Evolutionary conservation across 2,329 filamentous ascomycete species (phyloP).

Genomic region (Colletotrichum musicola): DNA sequence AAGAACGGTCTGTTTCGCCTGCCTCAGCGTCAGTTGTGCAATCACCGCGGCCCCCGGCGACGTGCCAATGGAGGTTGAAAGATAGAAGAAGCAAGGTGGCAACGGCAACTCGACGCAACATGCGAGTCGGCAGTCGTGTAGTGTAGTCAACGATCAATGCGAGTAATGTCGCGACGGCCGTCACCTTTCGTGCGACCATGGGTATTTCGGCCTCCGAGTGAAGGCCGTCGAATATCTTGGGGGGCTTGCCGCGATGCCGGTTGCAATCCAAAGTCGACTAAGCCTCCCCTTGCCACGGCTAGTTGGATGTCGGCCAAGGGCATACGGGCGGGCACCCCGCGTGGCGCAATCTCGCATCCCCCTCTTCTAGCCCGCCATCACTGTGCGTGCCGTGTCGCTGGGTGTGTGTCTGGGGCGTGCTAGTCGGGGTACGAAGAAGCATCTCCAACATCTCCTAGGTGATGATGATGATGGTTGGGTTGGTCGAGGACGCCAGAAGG

Average conservation of each 20-base stretch:
- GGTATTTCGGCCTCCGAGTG: constrained; percentile 12
- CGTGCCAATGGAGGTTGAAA: not conserved
- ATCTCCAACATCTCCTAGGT: constrained; percentile 5
- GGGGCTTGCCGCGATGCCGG: constrained; percentile 21
- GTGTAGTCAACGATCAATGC: not conserved
- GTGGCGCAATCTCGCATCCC: constrained; percentile 31
- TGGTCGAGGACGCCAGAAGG: constrained; percentile 8
- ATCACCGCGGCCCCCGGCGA: not conserved
- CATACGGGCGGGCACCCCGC: constrained; percentile 25
- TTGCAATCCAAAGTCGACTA: constrained; percentile 30
- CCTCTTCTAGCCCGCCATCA: constrained; percentile 5
- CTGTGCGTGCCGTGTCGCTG: constrained; percentile 1
- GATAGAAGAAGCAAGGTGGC: not conserved
- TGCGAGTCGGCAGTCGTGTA: not conserved
- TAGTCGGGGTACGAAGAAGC: not conserved
- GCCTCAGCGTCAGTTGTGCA: not conserved
- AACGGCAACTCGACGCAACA: not conserved
- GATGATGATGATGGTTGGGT: not conserved
- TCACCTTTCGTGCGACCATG: not conserved
- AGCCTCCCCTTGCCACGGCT: constrained; percentile 19
- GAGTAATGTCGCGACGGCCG: not conserved
- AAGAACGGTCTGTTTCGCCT: constrained; percentile 11
- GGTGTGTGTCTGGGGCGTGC: constrained; percentile 2
- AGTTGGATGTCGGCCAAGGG: constrained; percentile 24
- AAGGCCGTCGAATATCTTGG: constrained; percentile 5